phyloP scores from a whole-genome alignment of 2,329 filamentous ascomycete species.

The Aspergillus phoenicis region DNA sequence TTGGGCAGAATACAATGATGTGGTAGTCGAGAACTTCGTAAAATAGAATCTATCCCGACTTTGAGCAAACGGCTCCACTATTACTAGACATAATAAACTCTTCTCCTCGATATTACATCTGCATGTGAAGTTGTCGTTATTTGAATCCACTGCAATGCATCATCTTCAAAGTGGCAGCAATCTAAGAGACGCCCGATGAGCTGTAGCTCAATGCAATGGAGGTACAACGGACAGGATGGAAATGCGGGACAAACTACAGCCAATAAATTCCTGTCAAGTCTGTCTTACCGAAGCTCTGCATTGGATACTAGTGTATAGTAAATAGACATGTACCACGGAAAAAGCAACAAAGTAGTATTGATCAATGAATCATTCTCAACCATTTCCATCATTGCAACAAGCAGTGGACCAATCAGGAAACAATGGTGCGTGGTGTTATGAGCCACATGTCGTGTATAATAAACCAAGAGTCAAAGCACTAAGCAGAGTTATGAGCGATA shows the following conservation, averaged over 20 bases:
- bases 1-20: neutral
- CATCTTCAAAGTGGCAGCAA: no score
- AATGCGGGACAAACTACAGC: no score
- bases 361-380: neutral
- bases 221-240: no score
- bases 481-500: neutral
- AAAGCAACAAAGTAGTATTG: constrained; percentile 1
- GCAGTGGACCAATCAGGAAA: neutral
- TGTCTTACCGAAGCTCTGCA: neutral
- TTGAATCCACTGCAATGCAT: no score
- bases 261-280: neutral
- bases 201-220: no score
- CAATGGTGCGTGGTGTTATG: constrained; percentile 5
- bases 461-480: neutral
- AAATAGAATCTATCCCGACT: neutral
- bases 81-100: no score
- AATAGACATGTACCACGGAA: neutral
- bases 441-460: neutral
- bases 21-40: neutral
- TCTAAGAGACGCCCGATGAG: no score
- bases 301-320: neutral
- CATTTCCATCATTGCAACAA: neutral
- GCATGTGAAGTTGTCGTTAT: no score
- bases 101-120: no score
- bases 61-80: no score